These are phyloP conservation scores for Dactylorhiza incarnata DNA, from an alignment of 106 monocot species.

Conservation along the genomic window DNA sequence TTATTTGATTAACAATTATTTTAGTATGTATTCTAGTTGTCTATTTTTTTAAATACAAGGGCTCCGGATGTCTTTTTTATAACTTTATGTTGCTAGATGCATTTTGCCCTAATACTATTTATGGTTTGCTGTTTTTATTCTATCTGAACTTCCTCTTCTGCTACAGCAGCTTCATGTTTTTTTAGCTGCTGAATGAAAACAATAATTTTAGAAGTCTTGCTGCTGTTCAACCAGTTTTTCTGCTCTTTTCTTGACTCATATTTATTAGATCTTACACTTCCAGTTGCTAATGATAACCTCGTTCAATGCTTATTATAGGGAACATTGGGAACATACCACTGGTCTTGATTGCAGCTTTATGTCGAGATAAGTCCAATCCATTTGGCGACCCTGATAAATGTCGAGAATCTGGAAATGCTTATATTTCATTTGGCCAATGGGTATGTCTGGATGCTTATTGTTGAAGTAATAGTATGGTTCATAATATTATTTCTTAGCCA, in stretches of 20 bases:
- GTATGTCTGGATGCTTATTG: conserved; percentile 20
- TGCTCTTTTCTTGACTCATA: background rate
- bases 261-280: background rate
- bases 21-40: too few species aligned
- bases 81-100: too few species aligned
- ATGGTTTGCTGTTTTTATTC: conserved; percentile 7
- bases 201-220: too few species aligned
- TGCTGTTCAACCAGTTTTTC: background rate
- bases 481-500: background rate
- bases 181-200: too few species aligned
- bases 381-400: conserved; percentile 65
- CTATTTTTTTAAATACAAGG: too few species aligned
- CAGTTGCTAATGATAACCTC: background rate
- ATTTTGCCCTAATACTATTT: background rate
- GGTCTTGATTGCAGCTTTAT: conserved; percentile 66
- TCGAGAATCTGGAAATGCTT: conserved; percentile 64
- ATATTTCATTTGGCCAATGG: conserved; percentile 81
- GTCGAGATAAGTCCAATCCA: conserved; percentile 58
- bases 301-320: conserved; percentile 26
- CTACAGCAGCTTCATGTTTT: too few species aligned
- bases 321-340: conserved; percentile 78
- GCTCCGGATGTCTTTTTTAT: too few species aligned
- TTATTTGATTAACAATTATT: too few species aligned
- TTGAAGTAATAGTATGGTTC: background rate
- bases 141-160: too few species aligned